Evolutionary conservation across 768 basidiomycete genomes (phyloP).

Genomic region (Suillus clintonianus): DNA sequence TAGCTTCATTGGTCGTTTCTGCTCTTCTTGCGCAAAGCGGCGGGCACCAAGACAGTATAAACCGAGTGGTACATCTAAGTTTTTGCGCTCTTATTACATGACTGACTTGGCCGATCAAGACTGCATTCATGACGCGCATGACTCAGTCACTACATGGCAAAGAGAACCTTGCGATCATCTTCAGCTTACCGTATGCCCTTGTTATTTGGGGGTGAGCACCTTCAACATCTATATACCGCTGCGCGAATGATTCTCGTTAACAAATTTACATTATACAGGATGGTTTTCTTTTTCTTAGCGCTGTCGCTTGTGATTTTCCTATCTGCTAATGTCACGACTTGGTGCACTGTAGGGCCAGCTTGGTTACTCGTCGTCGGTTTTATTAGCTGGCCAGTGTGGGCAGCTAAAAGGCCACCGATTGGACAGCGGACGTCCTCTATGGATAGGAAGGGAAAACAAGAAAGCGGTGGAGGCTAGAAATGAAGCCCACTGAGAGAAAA

Average conservation of each 20-base stretch:
- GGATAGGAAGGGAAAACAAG: not conserved
- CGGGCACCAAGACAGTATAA: constrained; percentile 35
- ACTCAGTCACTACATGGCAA: constrained; percentile 32
- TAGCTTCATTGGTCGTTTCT: constrained; percentile 11
- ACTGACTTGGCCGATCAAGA: not conserved
- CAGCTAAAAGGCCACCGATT: not conserved
- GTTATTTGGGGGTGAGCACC: constrained; percentile 52
- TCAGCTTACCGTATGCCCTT: constrained; percentile 51
- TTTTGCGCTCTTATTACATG: not conserved
- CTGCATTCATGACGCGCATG: constrained; percentile 9
- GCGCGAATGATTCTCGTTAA: not conserved
- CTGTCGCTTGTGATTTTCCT: constrained; percentile 8
- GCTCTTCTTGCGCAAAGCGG: constrained; percentile 17
- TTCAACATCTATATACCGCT: not conserved
- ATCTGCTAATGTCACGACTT: not conserved
- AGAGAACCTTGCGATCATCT: constrained; percentile 49
- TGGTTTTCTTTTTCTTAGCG: constrained; percentile 8
- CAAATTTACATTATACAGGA: not conserved
- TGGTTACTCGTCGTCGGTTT: not conserved
- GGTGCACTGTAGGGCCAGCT: not conserved
- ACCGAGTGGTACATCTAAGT: constrained; percentile 39
- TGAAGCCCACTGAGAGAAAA: not conserved
- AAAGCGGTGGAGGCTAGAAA: no score
- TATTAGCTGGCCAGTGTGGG: not conserved
- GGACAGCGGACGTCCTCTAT: not conserved